Evolutionary conservation across 192 early-diverging fungal species (phyloP), one percentile per base, ranked within the genome.

Genomic region (Lunasporangiospora selenospora): DNA sequence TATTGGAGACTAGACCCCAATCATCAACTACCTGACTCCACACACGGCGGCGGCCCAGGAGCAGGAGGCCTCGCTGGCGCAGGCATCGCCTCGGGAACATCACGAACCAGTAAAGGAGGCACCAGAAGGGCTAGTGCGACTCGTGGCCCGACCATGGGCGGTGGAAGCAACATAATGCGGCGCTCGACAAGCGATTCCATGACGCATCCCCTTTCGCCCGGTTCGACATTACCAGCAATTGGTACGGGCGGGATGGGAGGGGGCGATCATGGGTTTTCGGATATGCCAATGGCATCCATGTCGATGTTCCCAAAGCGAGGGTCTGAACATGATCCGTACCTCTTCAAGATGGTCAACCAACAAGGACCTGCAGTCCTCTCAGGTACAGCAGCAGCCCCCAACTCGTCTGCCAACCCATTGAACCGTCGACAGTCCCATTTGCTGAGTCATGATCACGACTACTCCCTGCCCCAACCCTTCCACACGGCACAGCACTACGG

Each of bases 381-480:
- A 1, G 23, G 23, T 7, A 47, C 45, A 1, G 7, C 44, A 4
- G 23, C 45, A 21, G 23, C 44, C 23, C 27, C 45, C 2, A 21
- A 13, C 16, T 21, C n/a, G 11, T 19, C 44, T 21, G 44, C 18
- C 16, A 21, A 21, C 26, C n/a, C n/a, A n/a, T n/a, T n/a, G n/a
- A 47, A 47, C 45, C 18, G 45, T 13, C 18, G 45, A 13, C 18
- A 21, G 6, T 47, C 45, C 5, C 45, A 47, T 26, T 19, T 47
- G 21, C 26, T 47, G 21, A 47, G 45, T 26, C 45, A 47, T 10
- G 45, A 47, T 21, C 45, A 47, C 6, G 45, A 47, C 45, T 47
- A 47, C 24, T 21, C 41, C 18, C 15, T 13, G 5, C 29, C 45
- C 11, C 45, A 47, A 9, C 26, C 26, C 10, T 47, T 47, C 45